These are phyloP conservation scores for Cryptococcus deneoformans DNA, from an alignment of 1,284 basidiomycete species.

Conservation along the genomic window DNA sequence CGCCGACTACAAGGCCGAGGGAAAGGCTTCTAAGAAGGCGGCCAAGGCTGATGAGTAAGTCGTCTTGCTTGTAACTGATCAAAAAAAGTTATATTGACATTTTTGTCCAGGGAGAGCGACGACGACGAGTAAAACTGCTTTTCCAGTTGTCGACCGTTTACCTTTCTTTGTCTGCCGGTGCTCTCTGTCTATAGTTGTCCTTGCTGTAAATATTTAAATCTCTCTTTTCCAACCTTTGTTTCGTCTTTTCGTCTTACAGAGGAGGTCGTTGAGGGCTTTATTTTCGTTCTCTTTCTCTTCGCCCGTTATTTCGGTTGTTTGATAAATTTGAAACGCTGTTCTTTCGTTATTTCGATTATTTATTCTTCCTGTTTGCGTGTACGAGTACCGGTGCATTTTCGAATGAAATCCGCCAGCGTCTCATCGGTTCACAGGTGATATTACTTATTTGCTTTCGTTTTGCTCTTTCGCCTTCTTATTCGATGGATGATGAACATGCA, in stretches of 20 bases:
- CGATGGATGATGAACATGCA: no score
- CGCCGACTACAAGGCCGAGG: constrained; percentile 51
- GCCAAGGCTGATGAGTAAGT: not conserved
- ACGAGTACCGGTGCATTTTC: not conserved
- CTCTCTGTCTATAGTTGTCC: not conserved
- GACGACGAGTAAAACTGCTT: not conserved
- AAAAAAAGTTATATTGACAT: not conserved
- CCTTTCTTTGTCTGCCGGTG: not conserved
- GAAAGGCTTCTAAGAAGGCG: constrained; percentile 23
- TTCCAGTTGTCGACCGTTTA: not conserved
- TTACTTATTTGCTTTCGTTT: no score
- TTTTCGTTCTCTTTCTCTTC: not conserved
- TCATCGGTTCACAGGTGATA: no score
- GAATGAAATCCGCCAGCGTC: no score
- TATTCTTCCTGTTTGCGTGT: not conserved
- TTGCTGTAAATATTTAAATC: not conserved
- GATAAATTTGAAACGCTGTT: not conserved
- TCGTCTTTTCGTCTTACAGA: no score
- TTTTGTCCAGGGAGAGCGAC: not conserved
- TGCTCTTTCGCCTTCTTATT: no score
- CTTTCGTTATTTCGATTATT: no score
- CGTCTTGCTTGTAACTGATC: not conserved
- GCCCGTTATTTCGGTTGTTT: not conserved
- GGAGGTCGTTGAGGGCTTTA: not conserved
- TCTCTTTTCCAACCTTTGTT: not conserved